phyloP scores from a whole-genome alignment of 2,329 filamentous ascomycete genomes.

The Ophiostoma ulmi region DNA sequence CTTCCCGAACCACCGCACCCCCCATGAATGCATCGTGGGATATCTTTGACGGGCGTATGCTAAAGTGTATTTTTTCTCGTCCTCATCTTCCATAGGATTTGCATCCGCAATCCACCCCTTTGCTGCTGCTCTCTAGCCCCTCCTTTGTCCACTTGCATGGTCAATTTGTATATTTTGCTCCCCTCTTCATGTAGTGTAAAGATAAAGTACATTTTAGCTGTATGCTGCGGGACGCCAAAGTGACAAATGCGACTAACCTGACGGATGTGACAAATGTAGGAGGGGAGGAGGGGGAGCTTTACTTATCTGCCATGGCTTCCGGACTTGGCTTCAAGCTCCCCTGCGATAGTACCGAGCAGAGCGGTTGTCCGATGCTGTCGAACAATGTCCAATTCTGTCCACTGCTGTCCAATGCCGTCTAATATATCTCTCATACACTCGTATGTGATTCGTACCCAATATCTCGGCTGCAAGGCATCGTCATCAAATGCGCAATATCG shows the following conservation, averaged over 20 bases:
- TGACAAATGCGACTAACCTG: not conserved
- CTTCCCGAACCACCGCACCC: constrained; percentile 7
- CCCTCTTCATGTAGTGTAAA: not conserved
- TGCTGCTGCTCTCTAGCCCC: constrained; percentile 15
- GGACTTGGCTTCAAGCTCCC: constrained; percentile 2
- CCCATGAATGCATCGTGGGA: constrained; percentile 4
- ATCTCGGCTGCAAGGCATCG: constrained; percentile 4
- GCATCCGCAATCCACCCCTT: constrained; percentile 10
- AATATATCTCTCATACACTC: not conserved
- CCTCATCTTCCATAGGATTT: not conserved
- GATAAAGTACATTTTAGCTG: constrained; percentile 5
- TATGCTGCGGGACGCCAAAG: not conserved
- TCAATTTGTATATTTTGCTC: not conserved
- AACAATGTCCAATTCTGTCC: not conserved
- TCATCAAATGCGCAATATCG: not conserved
- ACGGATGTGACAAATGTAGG: too few relatives aligned
- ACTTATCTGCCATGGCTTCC: not conserved
- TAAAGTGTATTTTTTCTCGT: not conserved
- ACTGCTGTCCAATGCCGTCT: not conserved
- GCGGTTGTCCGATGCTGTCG: not conserved
- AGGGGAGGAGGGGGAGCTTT: constrained; percentile 5
- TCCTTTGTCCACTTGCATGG: constrained; percentile 9
- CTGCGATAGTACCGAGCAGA: not conserved
- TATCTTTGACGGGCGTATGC: not conserved
- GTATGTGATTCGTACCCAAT: not conserved